phyloP scores from a whole-genome alignment of 805 yeast species.

The Schwanniomyces pseudopolymorphus region DNA sequence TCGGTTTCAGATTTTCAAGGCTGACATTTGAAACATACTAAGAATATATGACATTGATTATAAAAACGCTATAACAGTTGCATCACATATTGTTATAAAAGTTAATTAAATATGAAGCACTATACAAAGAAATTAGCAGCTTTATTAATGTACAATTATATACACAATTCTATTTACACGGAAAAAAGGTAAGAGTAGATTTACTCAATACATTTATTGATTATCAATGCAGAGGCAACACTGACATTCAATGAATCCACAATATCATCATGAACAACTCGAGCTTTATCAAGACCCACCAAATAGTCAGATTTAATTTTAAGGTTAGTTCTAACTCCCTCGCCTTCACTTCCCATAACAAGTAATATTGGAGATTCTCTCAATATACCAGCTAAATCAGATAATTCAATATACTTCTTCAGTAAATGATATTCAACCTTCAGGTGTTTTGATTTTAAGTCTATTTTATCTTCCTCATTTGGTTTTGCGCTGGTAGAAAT shows the following conservation, averaged over 20 bases:
- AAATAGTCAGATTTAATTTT: constrained; percentile 55
- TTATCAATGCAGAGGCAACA: constrained; percentile 78
- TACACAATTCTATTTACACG: neutral
- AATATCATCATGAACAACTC: constrained; percentile 23
- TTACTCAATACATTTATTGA: constrained; percentile 23
- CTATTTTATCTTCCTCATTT: constrained; percentile 16
- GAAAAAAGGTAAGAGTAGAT: neutral
- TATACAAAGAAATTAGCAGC: no score
- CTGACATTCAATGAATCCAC: constrained; percentile 88
- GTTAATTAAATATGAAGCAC: no score
- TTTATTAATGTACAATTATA: no score
- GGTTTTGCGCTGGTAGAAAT: constrained; percentile 56
- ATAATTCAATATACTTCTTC: constrained; percentile 35
- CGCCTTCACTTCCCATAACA: constrained; percentile 84
- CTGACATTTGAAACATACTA: no score
- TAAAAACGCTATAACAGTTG: no score
- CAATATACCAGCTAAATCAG: constrained; percentile 45
- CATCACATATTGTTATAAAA: no score
- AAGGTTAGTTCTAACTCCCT: constrained; percentile 71
- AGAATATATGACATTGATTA: no score
- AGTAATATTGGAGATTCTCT: constrained; percentile 59
- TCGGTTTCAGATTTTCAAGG: no score
- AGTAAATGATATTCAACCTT: constrained; percentile 25
- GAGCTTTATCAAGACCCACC: constrained; percentile 39
- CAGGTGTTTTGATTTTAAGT: constrained; percentile 24